Evolutionary conservation across 176 grass and related monocot species (phyloP).

Genomic region (Aechmea fasciata): DNA sequence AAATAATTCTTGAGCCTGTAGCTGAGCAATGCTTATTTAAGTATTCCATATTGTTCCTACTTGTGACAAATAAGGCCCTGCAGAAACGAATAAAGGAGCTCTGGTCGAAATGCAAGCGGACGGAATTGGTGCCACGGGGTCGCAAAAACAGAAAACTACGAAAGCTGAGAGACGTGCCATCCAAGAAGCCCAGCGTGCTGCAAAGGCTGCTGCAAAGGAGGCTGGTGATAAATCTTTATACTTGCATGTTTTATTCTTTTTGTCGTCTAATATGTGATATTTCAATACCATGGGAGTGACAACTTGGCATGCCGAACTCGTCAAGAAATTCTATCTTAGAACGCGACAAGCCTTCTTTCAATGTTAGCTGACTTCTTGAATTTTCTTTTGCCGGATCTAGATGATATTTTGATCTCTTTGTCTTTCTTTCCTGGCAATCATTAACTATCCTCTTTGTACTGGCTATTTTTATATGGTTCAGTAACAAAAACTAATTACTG

Average conservation of each 20-base stretch:
- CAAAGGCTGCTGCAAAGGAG: slow-evolving; percentile 46
- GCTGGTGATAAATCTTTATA: slow-evolving; percentile 30
- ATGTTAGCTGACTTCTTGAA: too few species aligned
- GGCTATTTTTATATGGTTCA: too few species aligned
- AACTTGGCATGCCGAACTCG: too few species aligned
- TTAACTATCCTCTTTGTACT: too few species aligned
- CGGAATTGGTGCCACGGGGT: slow-evolving; percentile 9
- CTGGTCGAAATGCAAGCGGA: slow-evolving; percentile 29
- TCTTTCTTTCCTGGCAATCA: too few species aligned
- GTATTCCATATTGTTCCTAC: background rate
- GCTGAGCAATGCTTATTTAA: background rate
- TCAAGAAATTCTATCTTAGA: too few species aligned
- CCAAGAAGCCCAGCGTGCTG: slow-evolving; percentile 47
- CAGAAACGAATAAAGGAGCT: slow-evolving; percentile 53
- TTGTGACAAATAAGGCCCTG: slow-evolving; percentile 19
- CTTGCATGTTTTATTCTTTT: slow-evolving; percentile 8
- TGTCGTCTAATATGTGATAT: background rate
- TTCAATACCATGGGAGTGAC: background rate
- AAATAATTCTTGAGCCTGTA: background rate
- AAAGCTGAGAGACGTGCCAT: slow-evolving; percentile 44
- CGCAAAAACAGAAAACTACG: slow-evolving; percentile 62
- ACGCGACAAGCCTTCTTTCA: too few species aligned
- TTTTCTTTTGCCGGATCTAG: background rate
- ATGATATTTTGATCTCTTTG: too few species aligned
- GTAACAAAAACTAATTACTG: too few species aligned